Percentiles rank a stretch among this genome's conserved stretches.
These are phyloP conservation scores for Dothideomycetes sp. DNA, from an alignment of 2,329 filamentous ascomycete species.

Conservation along the genomic window DNA sequence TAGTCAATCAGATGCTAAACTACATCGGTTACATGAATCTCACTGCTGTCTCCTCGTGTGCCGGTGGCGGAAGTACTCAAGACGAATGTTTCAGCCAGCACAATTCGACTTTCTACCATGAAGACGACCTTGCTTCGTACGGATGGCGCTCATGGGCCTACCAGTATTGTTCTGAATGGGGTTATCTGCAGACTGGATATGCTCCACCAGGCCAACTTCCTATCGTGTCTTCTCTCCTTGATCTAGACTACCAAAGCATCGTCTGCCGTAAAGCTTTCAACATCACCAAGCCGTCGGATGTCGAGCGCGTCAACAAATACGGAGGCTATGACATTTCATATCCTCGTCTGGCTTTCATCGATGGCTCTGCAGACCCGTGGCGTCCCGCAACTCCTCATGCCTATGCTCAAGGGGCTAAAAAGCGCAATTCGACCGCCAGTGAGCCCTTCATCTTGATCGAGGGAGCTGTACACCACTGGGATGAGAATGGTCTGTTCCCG, in stretches of 20 bases:
- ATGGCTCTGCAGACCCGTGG: conserved; percentile 75
- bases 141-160: conserved; percentile 49
- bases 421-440: conserved; percentile 49
- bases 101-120: conserved; percentile 38
- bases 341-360: conserved; percentile 65
- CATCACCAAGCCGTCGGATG: conserved; percentile 53
- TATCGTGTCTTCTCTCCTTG: conserved; percentile 61
- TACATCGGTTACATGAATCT: conserved; percentile 46
- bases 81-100: conserved; percentile 45
- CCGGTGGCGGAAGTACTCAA: conserved; percentile 29
- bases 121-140: conserved; percentile 34
- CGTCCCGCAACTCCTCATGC: conserved; percentile 63
- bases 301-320: conserved; percentile 63
- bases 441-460: conserved; percentile 67
- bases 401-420: conserved; percentile 42
- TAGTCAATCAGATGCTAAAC: conserved; percentile 48
- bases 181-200: conserved; percentile 66
- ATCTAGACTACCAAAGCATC: conserved; percentile 51
- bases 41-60: conserved; percentile 34
- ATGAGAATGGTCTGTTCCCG: conserved; percentile 58
- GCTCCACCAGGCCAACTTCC: conserved; percentile 57
- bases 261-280: conserved; percentile 63
- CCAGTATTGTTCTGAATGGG: conserved; percentile 57
- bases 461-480: conserved; percentile 74
- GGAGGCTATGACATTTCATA: conserved; percentile 66